Evolutionary conservation across 805 yeast species (phyloP), one percentile per base, ranked within the genome.

Genomic region (Candida verbasci): DNA sequence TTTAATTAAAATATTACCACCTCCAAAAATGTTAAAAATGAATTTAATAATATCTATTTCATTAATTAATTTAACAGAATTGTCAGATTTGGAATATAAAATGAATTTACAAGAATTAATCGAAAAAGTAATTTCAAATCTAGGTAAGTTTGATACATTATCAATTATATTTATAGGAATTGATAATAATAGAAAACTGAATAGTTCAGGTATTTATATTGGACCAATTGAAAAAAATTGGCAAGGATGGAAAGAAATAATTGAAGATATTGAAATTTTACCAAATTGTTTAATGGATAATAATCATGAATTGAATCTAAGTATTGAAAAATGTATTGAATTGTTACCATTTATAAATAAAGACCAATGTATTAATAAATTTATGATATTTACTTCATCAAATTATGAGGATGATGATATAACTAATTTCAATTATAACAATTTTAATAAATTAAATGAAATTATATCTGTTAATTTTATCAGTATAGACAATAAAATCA

Each of bases 81-180:
- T 60, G 22, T 26, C 58, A 3, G 52, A 63, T 35, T 48, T 38
- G 1, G 60, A 55, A 6, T 67, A 65, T 45, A 43, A 48, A 31
- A 11, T 22, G 2, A 41, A 44, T 3, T 24, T 72, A 2, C 50
- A 49, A 9, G 17, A 35, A 1, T 41, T 49, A 4, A 31, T 76
- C 3, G 48, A 41, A 10, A 44, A 42, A 6, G 40, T 65, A 3
- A 39, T 68, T 25, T 36, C 43, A 1, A 42, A 43, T 0, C 47
- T 76, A 25, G 50, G 64, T 12, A 52, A 58, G 0, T 32, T 49
- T 11, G 82, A 75, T 46, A 59, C 55, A 26, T 47, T 77, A 10
- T 80, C 80, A 0, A 41, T 77, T 15, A 64, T 76, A 0, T 52
- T 72, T 12, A 53, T 70, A 15, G 80, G 81, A 1, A 56, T 65